phyloP scores from a whole-genome alignment of 495 filamentous ascomycete species.

The Ascodesmis nigricans region DNA sequence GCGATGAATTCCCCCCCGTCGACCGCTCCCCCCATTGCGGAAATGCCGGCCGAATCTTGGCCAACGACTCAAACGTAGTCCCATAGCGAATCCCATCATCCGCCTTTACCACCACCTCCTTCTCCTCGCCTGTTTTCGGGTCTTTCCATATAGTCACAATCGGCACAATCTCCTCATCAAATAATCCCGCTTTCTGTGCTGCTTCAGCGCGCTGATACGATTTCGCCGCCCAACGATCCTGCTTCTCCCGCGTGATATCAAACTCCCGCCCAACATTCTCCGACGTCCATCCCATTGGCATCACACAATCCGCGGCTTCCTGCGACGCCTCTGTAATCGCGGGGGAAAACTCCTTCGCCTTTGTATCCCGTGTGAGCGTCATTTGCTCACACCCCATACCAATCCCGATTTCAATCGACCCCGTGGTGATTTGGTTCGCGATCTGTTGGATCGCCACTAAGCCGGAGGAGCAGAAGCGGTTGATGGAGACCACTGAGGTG shows the following conservation, averaged over 20 bases:
- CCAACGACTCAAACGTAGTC: slow-evolving; percentile 61
- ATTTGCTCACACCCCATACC: slow-evolving; percentile 77
- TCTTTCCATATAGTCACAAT: slow-evolving; percentile 62
- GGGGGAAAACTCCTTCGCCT: slow-evolving; percentile 52
- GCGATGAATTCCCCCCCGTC: slow-evolving; percentile 84
- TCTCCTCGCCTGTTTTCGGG: slow-evolving; percentile 51
- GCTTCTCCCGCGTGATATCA: slow-evolving; percentile 48
- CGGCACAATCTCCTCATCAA: slow-evolving; percentile 83
- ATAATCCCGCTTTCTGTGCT: slow-evolving; percentile 80
- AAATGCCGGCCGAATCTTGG: slow-evolving; percentile 79
- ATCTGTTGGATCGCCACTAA: slow-evolving; percentile 87
- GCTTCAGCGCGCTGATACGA: slow-evolving; percentile 64
- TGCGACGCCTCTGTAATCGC: slow-evolving; percentile 46
- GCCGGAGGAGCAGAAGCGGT: slow-evolving; percentile 92
- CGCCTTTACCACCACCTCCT: slow-evolving; percentile 53
- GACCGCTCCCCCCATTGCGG: slow-evolving; percentile 64
- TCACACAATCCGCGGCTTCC: slow-evolving; percentile 65
- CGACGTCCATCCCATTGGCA: slow-evolving; percentile 91
- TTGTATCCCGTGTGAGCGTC: slow-evolving; percentile 46
- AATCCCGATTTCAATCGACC: slow-evolving; percentile 66
- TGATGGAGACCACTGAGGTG: slow-evolving; percentile 51
- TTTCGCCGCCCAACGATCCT: slow-evolving; percentile 72
- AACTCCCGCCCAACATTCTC: slow-evolving; percentile 89
- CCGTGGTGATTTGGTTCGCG: slow-evolving; percentile 59
- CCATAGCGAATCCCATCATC: slow-evolving; percentile 79